Conservation (phyloP, 1,139 yeast species). For the Starmera stellimalicola region DNA sequence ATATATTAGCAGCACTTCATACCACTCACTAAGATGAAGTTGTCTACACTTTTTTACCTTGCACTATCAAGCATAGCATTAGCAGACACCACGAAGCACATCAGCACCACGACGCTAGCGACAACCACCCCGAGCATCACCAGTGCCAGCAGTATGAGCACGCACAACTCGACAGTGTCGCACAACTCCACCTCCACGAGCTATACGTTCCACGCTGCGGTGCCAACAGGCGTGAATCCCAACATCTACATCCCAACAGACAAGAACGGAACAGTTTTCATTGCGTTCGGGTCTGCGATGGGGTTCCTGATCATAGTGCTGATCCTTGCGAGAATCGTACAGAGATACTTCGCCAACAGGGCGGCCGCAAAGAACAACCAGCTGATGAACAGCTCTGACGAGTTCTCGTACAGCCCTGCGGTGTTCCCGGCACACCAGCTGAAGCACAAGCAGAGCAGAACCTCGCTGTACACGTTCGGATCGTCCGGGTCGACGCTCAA, state of each 20-base stretch:
- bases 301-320: slow-evolving; percentile 8
- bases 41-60: slow-evolving; percentile 1
- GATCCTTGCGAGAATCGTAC: slow-evolving; percentile 8
- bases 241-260: slow-evolving; percentile 36
- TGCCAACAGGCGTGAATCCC: slow-evolving; percentile 45
- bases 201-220: slow-evolving; percentile 46
- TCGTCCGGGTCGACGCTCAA: slow-evolving; percentile 16
- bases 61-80: slow-evolving; percentile 2
- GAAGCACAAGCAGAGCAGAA: slow-evolving; percentile 3
- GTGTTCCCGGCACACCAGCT: slow-evolving; percentile 5
- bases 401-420: slow-evolving; percentile 12
- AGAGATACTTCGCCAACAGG: slow-evolving; percentile 10
- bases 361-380: slow-evolving; percentile 8
- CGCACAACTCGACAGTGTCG: slow-evolving; percentile 1
- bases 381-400: neutral
- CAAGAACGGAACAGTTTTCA: slow-evolving; percentile 66
- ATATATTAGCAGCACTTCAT: no score
- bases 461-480: slow-evolving; percentile 19
- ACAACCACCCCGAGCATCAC: neutral
- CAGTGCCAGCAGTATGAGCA: neutral
- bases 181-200: slow-evolving; percentile 21
- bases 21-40: neutral
- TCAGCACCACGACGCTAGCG: no score
- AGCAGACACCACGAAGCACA: neutral
- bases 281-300: slow-evolving; percentile 63